Conservation (phyloP, 345 rosid genomes). For the Eutrema japonicum region DNA sequence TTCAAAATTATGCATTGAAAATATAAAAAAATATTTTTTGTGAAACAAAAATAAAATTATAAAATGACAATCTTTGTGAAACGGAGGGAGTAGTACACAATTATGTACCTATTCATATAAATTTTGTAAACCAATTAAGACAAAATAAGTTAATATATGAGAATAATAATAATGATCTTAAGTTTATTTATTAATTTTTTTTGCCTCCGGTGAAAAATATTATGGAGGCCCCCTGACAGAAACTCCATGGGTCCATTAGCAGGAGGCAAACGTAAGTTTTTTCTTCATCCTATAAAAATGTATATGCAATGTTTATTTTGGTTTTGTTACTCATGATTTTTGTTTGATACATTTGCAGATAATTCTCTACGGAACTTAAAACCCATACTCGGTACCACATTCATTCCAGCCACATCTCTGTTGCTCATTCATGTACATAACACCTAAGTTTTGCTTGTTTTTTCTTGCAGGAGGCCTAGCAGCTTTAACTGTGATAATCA, state of each 20-base stretch:
- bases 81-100: no score
- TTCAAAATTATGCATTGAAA: no score
- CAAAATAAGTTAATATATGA: no score
- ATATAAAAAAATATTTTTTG: no score
- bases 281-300: background rate
- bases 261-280: constrained; percentile 7
- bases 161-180: no score
- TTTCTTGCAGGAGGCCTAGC: constrained; percentile 17
- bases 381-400: constrained; percentile 30
- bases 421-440: constrained; percentile 15
- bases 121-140: no score
- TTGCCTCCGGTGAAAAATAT: no score
- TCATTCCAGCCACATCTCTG: background rate
- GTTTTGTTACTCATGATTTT: background rate
- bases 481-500: constrained; percentile 20
- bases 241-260: constrained; percentile 9
- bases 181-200: no score
- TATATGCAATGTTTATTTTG: constrained; percentile 4
- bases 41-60: no score
- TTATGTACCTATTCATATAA: no score
- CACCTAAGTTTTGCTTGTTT: background rate
- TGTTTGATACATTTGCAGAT: constrained; percentile 24
- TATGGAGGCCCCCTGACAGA: background rate
- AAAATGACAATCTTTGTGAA: no score
- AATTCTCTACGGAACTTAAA: constrained; percentile 19